Evolutionary conservation across 306 rosid species (phyloP), one percentile per base, ranked within the genome.

Genomic region (Dryas octopetala): DNA sequence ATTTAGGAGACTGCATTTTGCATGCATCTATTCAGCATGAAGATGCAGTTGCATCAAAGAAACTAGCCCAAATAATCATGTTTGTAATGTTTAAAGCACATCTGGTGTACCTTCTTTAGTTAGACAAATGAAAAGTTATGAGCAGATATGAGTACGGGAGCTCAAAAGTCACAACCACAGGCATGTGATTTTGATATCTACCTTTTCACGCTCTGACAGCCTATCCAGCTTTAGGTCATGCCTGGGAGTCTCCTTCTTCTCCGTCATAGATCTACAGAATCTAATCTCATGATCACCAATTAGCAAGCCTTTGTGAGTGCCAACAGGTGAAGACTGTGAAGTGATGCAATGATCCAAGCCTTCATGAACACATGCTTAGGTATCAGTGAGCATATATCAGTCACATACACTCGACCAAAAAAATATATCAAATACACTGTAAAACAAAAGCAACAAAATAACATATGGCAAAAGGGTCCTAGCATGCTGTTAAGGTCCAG

Each of bases 191-290:
- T 68, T 48, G 45, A 47, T 50, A 61, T 63, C 73, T 81, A 95
- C 99, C 99, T 87, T 88, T 75, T 88, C 89, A 59, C 79, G 82
- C 68, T 92, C 97, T 12, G 91, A 90, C 61, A 92, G 81, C 76
- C 88, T 87, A 79, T 95, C 96, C 76, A 89, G 84, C 66, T 74
- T 73, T 40, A 85, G 70, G 83, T 86, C 88, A 68, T 79, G 87
- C 86, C 85, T 83, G 49, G 59, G 79, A 74, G 59, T 74, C 62
- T 44, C 88, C 81, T 49, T 88, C 93, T 81, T 89, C 82, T 90
- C 97, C 2, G 82, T 89, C 89, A 92, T 81, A 65, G 97, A 92
- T 80, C 87, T 85, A 75, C 85, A 85, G 64, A 79, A 66, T 50
- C 60, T 62, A 81, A 88, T 57, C 59, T 80, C 88, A 23, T 75